A percentile compares a stretch with the other conserved stretches of the same genome.
Evolutionary conservation across 257 asterid genomes (phyloP).

Genomic region (Fraxinus quadrangulata): DNA sequence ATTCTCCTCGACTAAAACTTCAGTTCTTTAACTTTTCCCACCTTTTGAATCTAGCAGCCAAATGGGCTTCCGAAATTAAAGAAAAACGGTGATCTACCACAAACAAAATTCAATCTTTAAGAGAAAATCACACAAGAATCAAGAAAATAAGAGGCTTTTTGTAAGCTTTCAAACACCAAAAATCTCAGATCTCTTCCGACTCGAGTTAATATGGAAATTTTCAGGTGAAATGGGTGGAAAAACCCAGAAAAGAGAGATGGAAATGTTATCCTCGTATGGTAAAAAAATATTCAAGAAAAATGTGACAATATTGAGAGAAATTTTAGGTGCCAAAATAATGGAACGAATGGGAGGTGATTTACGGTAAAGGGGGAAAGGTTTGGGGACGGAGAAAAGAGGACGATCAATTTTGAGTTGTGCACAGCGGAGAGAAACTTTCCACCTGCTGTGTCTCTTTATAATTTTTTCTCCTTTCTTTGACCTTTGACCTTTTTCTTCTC

Average conservation of each 20-base stretch:
- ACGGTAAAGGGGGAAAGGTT: slow-evolving; percentile 1
- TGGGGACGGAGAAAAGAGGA: slow-evolving; percentile 16
- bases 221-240: slow-evolving; percentile 19
- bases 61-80: slow-evolving; percentile 27
- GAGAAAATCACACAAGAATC: slow-evolving; percentile 13
- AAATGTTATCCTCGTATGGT: neutral
- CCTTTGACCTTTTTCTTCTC: too few relatives aligned
- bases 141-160: slow-evolving; percentile 5
- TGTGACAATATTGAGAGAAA: neutral
- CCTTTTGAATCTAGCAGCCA: slow-evolving; percentile 23
- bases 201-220: slow-evolving; percentile 17
- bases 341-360: slow-evolving; percentile 4
- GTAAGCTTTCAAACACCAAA: slow-evolving; percentile 28
- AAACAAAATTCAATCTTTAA: slow-evolving; percentile 22
- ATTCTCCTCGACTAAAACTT: slow-evolving; percentile 1
- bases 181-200: slow-evolving; percentile 28
- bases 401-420: too few relatives aligned
- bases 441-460: slow-evolving; percentile 11
- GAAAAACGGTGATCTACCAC: slow-evolving; percentile 23
- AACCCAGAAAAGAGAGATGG: slow-evolving; percentile 12
- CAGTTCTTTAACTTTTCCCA: slow-evolving; percentile 21
- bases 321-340: neutral
- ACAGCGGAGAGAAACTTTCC: slow-evolving; percentile 25
- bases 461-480: neutral
- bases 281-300: slow-evolving; percentile 6